Conservation (phyloP, 768 basidiomycete species). For the Boletus coccyginus region DNA sequence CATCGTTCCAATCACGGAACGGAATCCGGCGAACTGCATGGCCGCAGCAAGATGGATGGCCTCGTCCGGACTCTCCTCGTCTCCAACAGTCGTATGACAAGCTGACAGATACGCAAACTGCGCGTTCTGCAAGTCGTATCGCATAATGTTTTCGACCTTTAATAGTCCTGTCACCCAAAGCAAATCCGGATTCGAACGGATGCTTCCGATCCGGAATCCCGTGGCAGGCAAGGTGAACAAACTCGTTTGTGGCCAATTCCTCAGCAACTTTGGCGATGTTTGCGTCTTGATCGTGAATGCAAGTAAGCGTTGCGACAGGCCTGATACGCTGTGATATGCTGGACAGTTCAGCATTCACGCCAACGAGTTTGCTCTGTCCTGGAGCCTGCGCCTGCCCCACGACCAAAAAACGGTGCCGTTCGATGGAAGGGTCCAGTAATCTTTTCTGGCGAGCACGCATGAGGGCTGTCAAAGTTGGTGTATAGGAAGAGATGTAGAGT, state of each 20-base stretch:
- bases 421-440: not conserved
- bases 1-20: slow-evolving; percentile 14
- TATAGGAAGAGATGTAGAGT: slow-evolving; percentile 6
- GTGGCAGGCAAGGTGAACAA: slow-evolving; percentile 21
- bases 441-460: not conserved
- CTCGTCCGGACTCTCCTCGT: not conserved
- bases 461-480: slow-evolving; percentile 1
- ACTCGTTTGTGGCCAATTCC: not conserved
- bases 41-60: slow-evolving; percentile 3
- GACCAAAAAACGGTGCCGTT: not conserved
- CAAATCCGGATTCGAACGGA: slow-evolving; percentile 19
- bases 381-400: slow-evolving; percentile 4
- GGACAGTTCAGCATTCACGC: not conserved
- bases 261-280: not conserved
- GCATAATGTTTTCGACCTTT: slow-evolving; percentile 3
- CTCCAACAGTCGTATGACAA: slow-evolving; percentile 13
- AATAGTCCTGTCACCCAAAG: slow-evolving; percentile 1
- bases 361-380: not conserved
- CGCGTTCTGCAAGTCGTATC: not conserved
- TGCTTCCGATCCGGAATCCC: slow-evolving; percentile 7
- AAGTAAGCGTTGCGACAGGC: not conserved
- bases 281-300: not conserved
- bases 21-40: slow-evolving; percentile 6
- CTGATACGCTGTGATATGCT: not conserved
- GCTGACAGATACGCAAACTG: slow-evolving; percentile 23